A percentile compares a stretch with the other conserved stretches of the same genome.
These are phyloP conservation scores for Nymphaea colorata DNA, from an alignment of 164 flowering plant species.

Conservation along the genomic window DNA sequence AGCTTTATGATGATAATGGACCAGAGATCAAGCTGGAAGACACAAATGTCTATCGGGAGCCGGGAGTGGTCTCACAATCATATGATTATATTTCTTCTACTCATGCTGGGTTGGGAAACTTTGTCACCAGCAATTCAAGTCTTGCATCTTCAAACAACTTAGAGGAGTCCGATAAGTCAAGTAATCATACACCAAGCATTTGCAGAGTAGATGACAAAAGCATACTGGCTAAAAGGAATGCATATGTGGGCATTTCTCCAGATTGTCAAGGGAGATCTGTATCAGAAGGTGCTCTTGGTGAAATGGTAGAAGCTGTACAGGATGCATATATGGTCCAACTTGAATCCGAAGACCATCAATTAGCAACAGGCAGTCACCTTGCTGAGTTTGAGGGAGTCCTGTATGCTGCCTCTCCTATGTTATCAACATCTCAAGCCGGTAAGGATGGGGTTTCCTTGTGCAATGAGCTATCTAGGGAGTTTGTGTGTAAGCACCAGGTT, in stretches of 20 bases:
- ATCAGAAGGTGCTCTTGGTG: conserved; percentile 7
- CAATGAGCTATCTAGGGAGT: conserved; percentile 12
- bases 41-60: background rate
- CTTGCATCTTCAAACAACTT: background rate
- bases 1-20: background rate
- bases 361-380: conserved; percentile 38
- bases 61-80: background rate
- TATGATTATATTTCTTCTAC: background rate
- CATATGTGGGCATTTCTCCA: background rate
- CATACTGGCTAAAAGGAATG: background rate
- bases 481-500: conserved; percentile 37
- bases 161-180: conserved; percentile 5
- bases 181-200: conserved; percentile 1
- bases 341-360: conserved; percentile 38
- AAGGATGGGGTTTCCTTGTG: conserved; percentile 20
- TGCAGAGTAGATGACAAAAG: conserved; percentile 4
- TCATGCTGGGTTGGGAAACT: background rate
- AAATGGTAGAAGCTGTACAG: conserved; percentile 22
- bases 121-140: background rate
- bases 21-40: background rate
- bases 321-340: conserved; percentile 31
- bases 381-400: conserved; percentile 62
- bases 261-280: conserved; percentile 1
- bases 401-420: conserved; percentile 38
- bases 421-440: conserved; percentile 10